These are phyloP conservation scores for Microbotryum lychnidis-dioicae DNA, from an alignment of 1,284 basidiomycete species.

Conservation along the genomic window DNA sequence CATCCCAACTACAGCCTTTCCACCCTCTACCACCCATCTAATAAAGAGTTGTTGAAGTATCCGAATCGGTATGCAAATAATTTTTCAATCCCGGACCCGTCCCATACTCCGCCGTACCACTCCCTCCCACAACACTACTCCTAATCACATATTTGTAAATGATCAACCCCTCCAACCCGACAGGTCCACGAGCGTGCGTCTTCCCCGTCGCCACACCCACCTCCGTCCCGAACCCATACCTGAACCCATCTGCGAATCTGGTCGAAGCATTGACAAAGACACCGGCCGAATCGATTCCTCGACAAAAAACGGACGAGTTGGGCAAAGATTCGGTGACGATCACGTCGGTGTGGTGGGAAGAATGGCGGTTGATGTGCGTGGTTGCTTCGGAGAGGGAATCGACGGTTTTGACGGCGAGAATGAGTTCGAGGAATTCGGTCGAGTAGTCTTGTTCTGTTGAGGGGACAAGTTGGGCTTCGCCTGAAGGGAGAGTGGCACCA, in stretches of 20 bases:
- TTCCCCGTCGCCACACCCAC: slow-evolving; percentile 95
- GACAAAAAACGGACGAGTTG: slow-evolving; percentile 66
- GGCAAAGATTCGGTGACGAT: slow-evolving; percentile 76
- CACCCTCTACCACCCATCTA: too few species aligned
- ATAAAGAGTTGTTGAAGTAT: too few species aligned
- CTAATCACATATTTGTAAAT: slow-evolving; percentile 89
- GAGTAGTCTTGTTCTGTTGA: slow-evolving; percentile 53
- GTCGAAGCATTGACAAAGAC: slow-evolving; percentile 93
- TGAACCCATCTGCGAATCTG: slow-evolving; percentile 91
- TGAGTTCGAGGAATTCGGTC: slow-evolving; percentile 81
- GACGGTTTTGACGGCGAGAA: slow-evolving; percentile 68
- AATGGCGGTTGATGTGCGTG: slow-evolving; percentile 81
- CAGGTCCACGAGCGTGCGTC: slow-evolving; percentile 93
- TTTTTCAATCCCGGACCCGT: slow-evolving; percentile 59
- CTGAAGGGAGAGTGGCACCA: slow-evolving; percentile 33
- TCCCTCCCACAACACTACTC: slow-evolving; percentile 62
- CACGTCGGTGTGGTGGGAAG: slow-evolving; percentile 88
- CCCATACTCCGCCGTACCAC: slow-evolving; percentile 73
- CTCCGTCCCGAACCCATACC: slow-evolving; percentile 96
- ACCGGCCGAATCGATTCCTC: slow-evolving; percentile 82
- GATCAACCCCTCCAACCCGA: slow-evolving; percentile 77
- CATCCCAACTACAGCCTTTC: too few species aligned
- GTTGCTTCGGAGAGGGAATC: slow-evolving; percentile 67
- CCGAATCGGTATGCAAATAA: slow-evolving; percentile 56
- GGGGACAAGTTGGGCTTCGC: slow-evolving; percentile 35